Evolutionary conservation across 805 yeast species (phyloP).

Genomic region (Candida michaelii): DNA sequence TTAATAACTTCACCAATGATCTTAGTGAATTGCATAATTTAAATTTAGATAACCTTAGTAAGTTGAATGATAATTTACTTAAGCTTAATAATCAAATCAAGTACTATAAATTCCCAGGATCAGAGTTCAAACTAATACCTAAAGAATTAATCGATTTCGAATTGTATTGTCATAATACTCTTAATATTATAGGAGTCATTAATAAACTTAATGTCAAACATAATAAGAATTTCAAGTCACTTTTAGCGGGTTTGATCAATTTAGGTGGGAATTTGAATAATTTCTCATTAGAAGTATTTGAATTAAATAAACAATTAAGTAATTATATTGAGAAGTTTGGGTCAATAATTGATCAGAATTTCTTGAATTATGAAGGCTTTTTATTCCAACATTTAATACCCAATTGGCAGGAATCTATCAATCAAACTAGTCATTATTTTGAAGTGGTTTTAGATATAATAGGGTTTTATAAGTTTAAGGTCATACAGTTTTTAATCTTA

Average conservation of each 20-base stretch:
- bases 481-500: conserved; percentile 46
- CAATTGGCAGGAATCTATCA: conserved; percentile 51
- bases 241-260: conserved; percentile 44
- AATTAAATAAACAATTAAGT: conserved; percentile 23
- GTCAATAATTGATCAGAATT: conserved; percentile 50
- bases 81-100: conserved; percentile 33
- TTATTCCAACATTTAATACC: conserved; percentile 36
- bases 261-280: conserved; percentile 59
- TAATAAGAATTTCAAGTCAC: conserved; percentile 38
- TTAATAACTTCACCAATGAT: conserved; percentile 31
- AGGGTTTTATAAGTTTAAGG: conserved; percentile 51
- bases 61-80: conserved; percentile 35
- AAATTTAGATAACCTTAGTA: conserved; percentile 31
- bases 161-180: conserved; percentile 30
- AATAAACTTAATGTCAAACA: conserved; percentile 39
- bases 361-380: conserved; percentile 49
- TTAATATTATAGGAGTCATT: conserved; percentile 33
- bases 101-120: conserved; percentile 11
- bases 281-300: conserved; percentile 48
- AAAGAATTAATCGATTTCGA: conserved; percentile 33
- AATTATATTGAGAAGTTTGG: conserved; percentile 50
- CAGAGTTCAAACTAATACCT: conserved; percentile 29
- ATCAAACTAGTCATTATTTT: conserved; percentile 47
- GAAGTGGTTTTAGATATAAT: conserved; percentile 44
- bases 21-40: conserved; percentile 13